Conservation (phyloP, 2,329 filamentous ascomycete genomes). For the Fusarium xylarioides region DNA sequence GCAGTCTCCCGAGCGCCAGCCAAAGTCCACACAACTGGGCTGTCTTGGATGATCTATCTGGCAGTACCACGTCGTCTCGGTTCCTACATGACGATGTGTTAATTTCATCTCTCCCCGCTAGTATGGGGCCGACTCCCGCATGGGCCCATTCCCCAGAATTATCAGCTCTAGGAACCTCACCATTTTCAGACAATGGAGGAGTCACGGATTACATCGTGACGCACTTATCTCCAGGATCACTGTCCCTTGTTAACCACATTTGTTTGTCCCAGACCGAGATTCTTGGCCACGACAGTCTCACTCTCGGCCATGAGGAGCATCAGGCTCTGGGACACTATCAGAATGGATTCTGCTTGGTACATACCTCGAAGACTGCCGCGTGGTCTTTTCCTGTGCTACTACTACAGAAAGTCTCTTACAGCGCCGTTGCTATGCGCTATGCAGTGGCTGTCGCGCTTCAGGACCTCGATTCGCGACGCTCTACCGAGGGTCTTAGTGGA, state of each 20-base stretch:
- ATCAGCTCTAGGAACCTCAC: background rate
- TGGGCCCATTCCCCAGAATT: background rate
- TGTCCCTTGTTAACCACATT: background rate
- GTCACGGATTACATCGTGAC: background rate
- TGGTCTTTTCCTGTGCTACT: background rate
- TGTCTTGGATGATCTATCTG: background rate
- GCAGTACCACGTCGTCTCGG: background rate
- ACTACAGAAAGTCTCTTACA: background rate
- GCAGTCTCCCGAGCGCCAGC: background rate
- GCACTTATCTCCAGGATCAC: background rate
- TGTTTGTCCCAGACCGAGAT: background rate
- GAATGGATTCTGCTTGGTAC: background rate
- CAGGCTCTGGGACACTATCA: background rate
- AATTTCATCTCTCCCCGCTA: background rate
- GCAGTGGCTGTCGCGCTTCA: background rate
- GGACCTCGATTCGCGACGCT: background rate
- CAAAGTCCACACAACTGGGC: background rate
- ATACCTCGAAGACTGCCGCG: background rate
- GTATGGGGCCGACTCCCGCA: background rate
- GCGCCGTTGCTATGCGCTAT: background rate
- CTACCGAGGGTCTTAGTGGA: accelerated
- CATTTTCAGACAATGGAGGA: background rate
- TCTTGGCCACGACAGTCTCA: background rate
- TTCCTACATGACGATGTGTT: no score
- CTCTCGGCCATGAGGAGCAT: background rate